Evolutionary conservation across 1,284 basidiomycete genomes (phyloP).

Genomic region (Hemileia vastatrix): DNA sequence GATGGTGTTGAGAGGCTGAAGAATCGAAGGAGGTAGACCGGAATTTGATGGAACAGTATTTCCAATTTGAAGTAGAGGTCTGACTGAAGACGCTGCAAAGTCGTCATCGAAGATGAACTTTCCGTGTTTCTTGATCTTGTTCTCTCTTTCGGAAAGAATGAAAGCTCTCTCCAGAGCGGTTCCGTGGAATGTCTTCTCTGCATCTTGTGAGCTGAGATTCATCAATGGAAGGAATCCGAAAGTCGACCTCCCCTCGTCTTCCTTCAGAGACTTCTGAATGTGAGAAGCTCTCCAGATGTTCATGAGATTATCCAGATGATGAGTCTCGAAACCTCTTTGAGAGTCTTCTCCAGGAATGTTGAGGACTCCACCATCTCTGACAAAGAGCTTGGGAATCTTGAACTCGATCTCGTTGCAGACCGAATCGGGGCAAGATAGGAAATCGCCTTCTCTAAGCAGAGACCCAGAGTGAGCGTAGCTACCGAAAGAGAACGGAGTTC

Average conservation of each 20-base stretch:
- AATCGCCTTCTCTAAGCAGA: too few species aligned
- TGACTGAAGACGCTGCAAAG: slow-evolving; percentile 30
- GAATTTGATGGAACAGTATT: slow-evolving; percentile 31
- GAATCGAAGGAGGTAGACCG: slow-evolving; percentile 29
- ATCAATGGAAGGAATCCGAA: slow-evolving; percentile 36
- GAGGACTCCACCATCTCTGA: slow-evolving; percentile 36
- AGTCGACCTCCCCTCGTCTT: too few species aligned
- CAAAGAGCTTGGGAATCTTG: slow-evolving; percentile 36
- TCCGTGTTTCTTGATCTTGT: slow-evolving; percentile 24
- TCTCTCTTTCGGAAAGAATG: slow-evolving; percentile 25
- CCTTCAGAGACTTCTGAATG: slow-evolving; percentile 62
- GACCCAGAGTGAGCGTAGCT: slow-evolving; percentile 38
- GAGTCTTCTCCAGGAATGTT: slow-evolving; percentile 31
- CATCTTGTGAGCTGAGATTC: slow-evolving; percentile 28
- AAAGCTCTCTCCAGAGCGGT: slow-evolving; percentile 21
- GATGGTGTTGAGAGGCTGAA: slow-evolving; percentile 33
- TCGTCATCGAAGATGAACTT: slow-evolving; percentile 30
- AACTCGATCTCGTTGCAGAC: slow-evolving; percentile 37
- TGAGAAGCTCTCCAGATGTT: slow-evolving; percentile 53
- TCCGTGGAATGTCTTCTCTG: slow-evolving; percentile 33
- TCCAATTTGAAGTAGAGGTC: slow-evolving; percentile 32
- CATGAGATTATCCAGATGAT: slow-evolving; percentile 38
- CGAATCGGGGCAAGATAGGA: slow-evolving; percentile 36
- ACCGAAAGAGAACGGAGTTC: slow-evolving; percentile 37
- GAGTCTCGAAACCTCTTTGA: slow-evolving; percentile 41